These are phyloP conservation scores for Acacia concinna DNA, from an alignment of 331 rosid genomes.

Conservation along the genomic window DNA sequence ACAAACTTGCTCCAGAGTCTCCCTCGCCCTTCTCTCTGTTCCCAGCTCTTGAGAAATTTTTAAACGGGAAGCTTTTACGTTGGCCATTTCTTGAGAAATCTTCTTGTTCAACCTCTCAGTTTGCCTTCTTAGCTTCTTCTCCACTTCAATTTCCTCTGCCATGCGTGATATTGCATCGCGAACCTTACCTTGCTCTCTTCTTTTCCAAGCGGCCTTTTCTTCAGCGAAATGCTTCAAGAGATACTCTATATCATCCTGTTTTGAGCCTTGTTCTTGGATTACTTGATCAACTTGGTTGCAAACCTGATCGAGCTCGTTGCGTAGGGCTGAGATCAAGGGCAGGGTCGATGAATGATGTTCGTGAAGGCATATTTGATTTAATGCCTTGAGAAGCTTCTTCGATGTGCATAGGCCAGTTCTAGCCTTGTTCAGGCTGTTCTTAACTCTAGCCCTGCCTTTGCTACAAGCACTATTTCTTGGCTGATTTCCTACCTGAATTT, in stretches of 20 bases:
- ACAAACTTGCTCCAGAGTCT: constrained; percentile 1
- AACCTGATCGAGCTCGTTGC: not conserved
- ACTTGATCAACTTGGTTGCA: constrained; percentile 7
- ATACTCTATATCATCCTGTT: not conserved
- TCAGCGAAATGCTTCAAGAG: constrained; percentile 9
- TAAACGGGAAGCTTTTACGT: not conserved
- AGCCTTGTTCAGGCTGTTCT: constrained; percentile 1
- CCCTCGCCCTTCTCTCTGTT: not conserved
- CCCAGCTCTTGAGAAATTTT: not conserved
- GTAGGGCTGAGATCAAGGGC: not conserved
- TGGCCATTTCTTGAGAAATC: constrained; percentile 4
- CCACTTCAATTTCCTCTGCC: constrained; percentile 8
- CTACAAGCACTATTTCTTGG: not conserved
- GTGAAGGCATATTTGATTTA: constrained; percentile 5
- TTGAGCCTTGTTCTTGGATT: not conserved
- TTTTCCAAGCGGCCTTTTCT: constrained; percentile 8
- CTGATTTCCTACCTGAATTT: not conserved
- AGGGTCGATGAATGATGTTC: not conserved
- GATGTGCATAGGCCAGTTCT: not conserved
- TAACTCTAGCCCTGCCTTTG: not conserved
- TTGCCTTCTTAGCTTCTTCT: constrained; percentile 5
- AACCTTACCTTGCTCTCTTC: not conserved
- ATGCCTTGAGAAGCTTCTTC: constrained; percentile 14
- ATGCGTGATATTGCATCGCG: not conserved
- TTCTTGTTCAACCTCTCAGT: constrained; percentile 18